Percentiles rank a stretch among this genome's conserved stretches.
Conservation (phyloP, 164 flowering plant species). For the Stephania japonica region DNA sequence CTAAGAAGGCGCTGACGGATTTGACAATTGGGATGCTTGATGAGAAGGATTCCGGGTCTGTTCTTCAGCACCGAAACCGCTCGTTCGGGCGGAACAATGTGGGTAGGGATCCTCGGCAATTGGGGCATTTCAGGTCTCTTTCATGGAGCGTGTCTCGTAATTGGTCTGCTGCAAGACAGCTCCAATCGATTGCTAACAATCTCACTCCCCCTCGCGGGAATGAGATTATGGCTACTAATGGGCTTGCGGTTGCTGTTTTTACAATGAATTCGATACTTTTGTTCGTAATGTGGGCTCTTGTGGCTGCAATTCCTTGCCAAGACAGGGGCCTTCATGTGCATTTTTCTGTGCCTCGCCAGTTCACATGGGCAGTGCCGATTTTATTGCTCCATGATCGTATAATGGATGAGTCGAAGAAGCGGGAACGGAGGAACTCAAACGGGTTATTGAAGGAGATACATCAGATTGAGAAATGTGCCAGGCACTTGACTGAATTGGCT, state of each 20-base stretch:
- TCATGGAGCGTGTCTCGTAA: constrained; percentile 94
- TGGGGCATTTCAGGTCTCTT: constrained; percentile 59
- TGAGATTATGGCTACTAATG: constrained; percentile 55
- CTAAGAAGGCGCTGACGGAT: constrained; percentile 77
- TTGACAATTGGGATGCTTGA: constrained; percentile 72
- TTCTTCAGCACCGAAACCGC: constrained; percentile 53
- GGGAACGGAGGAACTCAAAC: constrained; percentile 59
- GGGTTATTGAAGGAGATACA: constrained; percentile 78
- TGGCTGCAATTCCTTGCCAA: constrained; percentile 96
- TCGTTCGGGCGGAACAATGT: constrained; percentile 63
- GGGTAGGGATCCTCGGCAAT: constrained; percentile 27
- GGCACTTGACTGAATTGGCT: constrained; percentile 49
- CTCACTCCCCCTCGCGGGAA: constrained; percentile 45
- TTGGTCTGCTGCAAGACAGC: constrained; percentile 68
- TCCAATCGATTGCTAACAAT: constrained; percentile 79
- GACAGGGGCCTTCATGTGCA: constrained; percentile 84
- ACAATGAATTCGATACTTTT: constrained; percentile 62
- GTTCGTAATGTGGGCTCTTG: constrained; percentile 85
- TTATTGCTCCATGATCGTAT: constrained; percentile 65
- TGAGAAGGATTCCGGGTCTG: constrained; percentile 55
- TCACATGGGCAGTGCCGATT: constrained; percentile 57
- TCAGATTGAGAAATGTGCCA: constrained; percentile 59
- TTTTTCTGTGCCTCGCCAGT: constrained; percentile 56
- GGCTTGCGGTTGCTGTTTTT: constrained; percentile 59
- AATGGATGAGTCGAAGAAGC: constrained; percentile 72